phyloP scores from a whole-genome alignment of 2,329 filamentous ascomycete species.

The Pseudogymnoascus sp. region DNA sequence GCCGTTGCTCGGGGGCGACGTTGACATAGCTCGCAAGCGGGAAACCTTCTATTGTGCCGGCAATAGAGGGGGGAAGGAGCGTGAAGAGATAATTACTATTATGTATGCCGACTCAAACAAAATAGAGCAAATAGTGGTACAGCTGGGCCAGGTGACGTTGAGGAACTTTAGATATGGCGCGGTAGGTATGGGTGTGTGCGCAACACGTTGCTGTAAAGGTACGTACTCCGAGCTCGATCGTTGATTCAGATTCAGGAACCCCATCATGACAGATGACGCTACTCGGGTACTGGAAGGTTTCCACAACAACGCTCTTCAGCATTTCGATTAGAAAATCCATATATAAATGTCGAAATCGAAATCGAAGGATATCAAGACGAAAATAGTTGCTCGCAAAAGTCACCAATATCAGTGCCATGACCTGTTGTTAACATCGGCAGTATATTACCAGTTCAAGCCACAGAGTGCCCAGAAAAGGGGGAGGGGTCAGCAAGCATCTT shows the following conservation, averaged over 20 bases:
- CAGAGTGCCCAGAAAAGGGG: neutral
- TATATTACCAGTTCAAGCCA: neutral
- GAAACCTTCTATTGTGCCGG: conserved; percentile 4
- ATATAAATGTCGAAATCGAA: neutral
- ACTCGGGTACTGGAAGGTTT: neutral
- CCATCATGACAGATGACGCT: neutral
- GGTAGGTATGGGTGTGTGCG: neutral
- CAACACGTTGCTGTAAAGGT: neutral
- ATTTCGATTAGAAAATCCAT: neutral
- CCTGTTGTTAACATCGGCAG: neutral
- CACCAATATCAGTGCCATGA: neutral
- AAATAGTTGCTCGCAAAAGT: neutral
- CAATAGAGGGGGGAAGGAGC: conserved; percentile 9
- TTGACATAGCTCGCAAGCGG: conserved; percentile 11
- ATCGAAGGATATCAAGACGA: neutral
- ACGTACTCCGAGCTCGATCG: conserved; percentile 1
- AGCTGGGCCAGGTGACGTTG: neutral
- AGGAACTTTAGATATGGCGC: neutral
- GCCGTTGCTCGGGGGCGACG: conserved; percentile 22
- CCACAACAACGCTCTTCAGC: neutral
- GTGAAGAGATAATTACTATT: neutral
- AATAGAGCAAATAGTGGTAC: conserved; percentile 3
- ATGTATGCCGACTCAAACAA: neutral
- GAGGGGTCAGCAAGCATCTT: no score
- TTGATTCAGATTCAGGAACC: neutral